Base-by-base conservation (phyloP, 192 early-diverging fungal species). In the Linnemannia exigua region DNA sequence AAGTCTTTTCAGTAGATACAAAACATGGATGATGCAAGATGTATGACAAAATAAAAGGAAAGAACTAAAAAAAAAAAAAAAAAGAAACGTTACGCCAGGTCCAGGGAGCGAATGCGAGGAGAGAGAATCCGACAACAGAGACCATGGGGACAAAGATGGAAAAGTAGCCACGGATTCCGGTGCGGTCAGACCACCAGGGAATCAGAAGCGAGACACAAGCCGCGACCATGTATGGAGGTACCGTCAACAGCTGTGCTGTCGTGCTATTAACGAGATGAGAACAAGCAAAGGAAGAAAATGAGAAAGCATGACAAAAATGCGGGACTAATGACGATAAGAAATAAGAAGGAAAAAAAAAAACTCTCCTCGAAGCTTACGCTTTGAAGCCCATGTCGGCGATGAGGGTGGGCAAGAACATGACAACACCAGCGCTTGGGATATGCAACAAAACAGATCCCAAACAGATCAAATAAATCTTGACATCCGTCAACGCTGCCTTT, bases 281-380 rank as follows among this genome's bases (percentile, higher is more conserved):
- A 22, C 6, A 8, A 20, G 31, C 7, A 8, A 12, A 19, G 31
- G 38, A 31, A 58, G 7, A 72, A 17, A 33, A 14, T 1, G 5
- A 12, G 15, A 35, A 8, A 15, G 25, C 54, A 52, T 38, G 93
- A 48, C 93, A 76, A 94, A 28, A 91, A 91, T 72, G 87, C 9
- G 48, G 48, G 48, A 15, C 25, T 11, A 63, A 63, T 0, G 0
- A n/a, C n/a, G 31, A 84, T 36, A 91, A 90, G 61, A 89, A 89
- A 46, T 89, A 92, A 20, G 91, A 66, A 19, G 91, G 90, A 36
- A 89, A 92, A 68, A 87, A 78, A 71, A 89, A n/a, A n/a, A n/a
- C n/a, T n/a, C n/a, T n/a, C n/a, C n/a, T n/a, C n/a, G 87, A 0
- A 33, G 36, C 81, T 52, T 74, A 79, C 73, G 80, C 81, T 19